Evolutionary conservation across 1,284 basidiomycete genomes (phyloP).

Genomic region (Cerrena zonata): DNA sequence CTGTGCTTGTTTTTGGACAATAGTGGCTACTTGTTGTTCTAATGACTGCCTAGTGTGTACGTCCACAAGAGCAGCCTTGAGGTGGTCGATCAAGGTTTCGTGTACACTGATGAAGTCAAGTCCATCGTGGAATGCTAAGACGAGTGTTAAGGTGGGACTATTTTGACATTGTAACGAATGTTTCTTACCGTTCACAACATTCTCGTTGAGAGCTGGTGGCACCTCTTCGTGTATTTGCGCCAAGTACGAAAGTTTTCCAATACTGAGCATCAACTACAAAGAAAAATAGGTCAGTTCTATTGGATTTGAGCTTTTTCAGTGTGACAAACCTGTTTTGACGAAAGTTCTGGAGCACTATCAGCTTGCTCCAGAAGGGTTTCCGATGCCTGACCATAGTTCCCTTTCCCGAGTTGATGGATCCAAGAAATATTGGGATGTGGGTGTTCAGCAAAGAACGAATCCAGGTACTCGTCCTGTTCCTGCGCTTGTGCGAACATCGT

Average conservation of each 20-base stretch:
- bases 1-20: constrained; percentile 50
- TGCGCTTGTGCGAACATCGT: constrained; percentile 72
- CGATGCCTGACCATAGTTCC: constrained; percentile 63
- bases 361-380: constrained; percentile 61
- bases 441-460: constrained; percentile 66
- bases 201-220: constrained; percentile 35
- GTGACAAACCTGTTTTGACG: constrained; percentile 54
- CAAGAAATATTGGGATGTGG: constrained; percentile 72
- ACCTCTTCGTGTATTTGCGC: constrained; percentile 66
- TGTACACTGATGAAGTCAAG: constrained; percentile 74
- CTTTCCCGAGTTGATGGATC: constrained; percentile 82
- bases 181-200: constrained; percentile 48
- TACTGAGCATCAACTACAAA: constrained; percentile 77
- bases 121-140: constrained; percentile 62
- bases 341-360: constrained; percentile 50
- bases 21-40: constrained; percentile 61
- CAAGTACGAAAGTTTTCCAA: constrained; percentile 83
- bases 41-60: constrained; percentile 56
- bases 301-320: constrained; percentile 6
- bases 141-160: constrained; percentile 5
- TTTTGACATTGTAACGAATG: not conserved
- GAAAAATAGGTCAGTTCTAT: constrained; percentile 13
- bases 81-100: constrained; percentile 53
- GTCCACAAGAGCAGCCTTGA: constrained; percentile 43
- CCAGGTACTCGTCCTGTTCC: constrained; percentile 58